These are phyloP conservation scores for Theobroma cacao DNA, from an alignment of 345 rosid species.

Conservation along the genomic window DNA sequence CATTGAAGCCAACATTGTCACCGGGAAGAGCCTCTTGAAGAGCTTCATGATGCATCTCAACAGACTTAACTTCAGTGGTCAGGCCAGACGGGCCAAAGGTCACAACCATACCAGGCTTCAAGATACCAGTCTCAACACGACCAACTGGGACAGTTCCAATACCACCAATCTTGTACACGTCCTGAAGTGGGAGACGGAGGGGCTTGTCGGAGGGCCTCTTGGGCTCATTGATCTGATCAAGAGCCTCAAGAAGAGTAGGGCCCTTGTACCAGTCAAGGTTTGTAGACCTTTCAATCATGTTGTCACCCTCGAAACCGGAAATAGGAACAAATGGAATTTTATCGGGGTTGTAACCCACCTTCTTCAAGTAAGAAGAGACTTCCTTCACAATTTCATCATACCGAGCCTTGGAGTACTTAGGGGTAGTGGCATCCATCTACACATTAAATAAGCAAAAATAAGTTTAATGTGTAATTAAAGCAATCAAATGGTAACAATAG, in stretches of 20 bases:
- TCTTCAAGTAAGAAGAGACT: constrained; percentile 41
- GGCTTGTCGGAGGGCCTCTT: constrained; percentile 47
- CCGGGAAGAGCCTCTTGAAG: constrained; percentile 23
- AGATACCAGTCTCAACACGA: constrained; percentile 42
- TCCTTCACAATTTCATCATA: constrained; percentile 45
- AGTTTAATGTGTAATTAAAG: not conserved
- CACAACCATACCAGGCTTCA: constrained; percentile 28
- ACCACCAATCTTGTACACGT: constrained; percentile 60
- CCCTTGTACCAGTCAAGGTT: constrained; percentile 46
- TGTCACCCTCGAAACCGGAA: constrained; percentile 35
- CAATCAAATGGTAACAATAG: not conserved
- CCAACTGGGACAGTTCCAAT: constrained; percentile 60
- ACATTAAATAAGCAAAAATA: constrained; percentile 15
- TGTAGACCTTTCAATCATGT: constrained; percentile 41
- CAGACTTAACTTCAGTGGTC: constrained; percentile 23
- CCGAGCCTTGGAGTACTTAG: constrained; percentile 40
- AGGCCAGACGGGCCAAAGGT: constrained; percentile 21
- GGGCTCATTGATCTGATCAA: constrained; percentile 32
- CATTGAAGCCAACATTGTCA: constrained; percentile 24
- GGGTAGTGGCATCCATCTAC: constrained; percentile 44
- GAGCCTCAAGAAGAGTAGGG: constrained; percentile 39
- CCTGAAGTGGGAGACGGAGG: constrained; percentile 57
- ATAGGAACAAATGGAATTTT: constrained; percentile 38
- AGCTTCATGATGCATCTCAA: constrained; percentile 25
- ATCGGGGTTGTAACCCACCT: constrained; percentile 39